Evolutionary conservation across 116 monocot species (phyloP), one percentile per base, ranked within the genome.

Genomic region (Zostera marina): DNA sequence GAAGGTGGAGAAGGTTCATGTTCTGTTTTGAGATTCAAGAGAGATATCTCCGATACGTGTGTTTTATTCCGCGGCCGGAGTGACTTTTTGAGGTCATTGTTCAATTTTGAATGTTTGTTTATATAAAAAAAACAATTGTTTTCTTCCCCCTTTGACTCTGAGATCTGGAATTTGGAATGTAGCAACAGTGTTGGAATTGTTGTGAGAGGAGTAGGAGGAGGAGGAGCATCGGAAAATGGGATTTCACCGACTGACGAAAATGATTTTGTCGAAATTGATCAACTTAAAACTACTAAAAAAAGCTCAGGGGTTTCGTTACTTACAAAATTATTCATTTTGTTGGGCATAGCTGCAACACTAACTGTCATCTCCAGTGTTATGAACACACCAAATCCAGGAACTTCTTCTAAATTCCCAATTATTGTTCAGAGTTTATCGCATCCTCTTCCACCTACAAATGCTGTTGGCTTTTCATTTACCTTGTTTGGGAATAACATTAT

Each of bases 291-390:
- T 68, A 58, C 44, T 26, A 56, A 72, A 65, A 70, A 24, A 53
- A 70, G 39, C 56, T 2, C 47, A 26, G 52, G 64, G 49, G 67
- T 54, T 61, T 69, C 81, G 22, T 73, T 90, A 47, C 52, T 81
- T n/a, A 60, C 74, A 42, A 91, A 81, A 60, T 44, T 85, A 52
- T 76, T 77, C 40, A 64, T 91, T 60, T 71, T 71, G 39, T 20
- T 85, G 54, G 81, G 85, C 15, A 72, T 91, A 49, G 85, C 85
- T 48, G 79, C 70, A 51, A 76, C 79, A 47, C 21, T 73, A 8
- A 85, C 77, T 39, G 42, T 81, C 38, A 23, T 74, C 39, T 85
- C 77, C 43, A 14, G 67, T 39, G 70, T 17, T 58, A 21, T 70
- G 11, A 81, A 74, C 52, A 62, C 45, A 52, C 66, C 73, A 61